A percentile compares a stretch with the other conserved stretches of the same genome.
phyloP scores from a whole-genome alignment of 139 green algal species.

The Chlorella sp. region DNA sequence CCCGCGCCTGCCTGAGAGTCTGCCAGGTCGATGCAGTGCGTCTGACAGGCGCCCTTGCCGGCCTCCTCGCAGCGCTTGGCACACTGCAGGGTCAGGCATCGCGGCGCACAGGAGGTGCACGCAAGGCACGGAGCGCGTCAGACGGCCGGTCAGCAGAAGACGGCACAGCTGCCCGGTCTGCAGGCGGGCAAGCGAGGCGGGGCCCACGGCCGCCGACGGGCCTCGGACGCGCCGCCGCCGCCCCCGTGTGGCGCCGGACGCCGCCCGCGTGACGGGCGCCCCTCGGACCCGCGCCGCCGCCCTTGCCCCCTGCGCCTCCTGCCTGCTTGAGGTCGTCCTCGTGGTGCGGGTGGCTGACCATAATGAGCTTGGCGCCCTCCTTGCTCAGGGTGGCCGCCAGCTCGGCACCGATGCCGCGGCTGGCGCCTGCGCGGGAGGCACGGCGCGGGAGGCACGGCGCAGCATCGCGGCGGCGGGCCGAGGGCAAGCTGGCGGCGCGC shows the following conservation, averaged over 20 bases:
- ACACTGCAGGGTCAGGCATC: neutral
- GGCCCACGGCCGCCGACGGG: constrained; percentile 25
- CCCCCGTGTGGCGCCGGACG: neutral
- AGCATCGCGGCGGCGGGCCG: too few species aligned
- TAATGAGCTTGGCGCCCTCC: constrained; percentile 56
- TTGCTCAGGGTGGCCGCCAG: constrained; percentile 31
- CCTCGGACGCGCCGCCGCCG: neutral
- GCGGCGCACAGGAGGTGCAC: neutral
- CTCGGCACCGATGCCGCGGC: constrained; percentile 12
- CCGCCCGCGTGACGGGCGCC: neutral
- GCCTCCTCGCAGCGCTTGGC: neutral
- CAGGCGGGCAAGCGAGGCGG: neutral
- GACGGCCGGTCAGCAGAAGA: too few species aligned
- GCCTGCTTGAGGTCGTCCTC: constrained; percentile 42
- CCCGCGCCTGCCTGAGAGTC: neutral
- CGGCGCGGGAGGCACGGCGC: too few species aligned
- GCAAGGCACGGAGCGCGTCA: neutral
- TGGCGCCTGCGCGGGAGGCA: too few species aligned
- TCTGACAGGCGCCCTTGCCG: neutral
- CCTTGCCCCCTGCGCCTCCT: constrained; percentile 26
- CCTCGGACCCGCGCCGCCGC: constrained; percentile 38
- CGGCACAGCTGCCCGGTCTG: too few species aligned
- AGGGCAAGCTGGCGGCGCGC: too few species aligned
- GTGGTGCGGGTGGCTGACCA: constrained; percentile 36
- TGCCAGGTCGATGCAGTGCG: neutral